A percentile compares a stretch with the other conserved stretches of the same genome.
phyloP scores from a whole-genome alignment of 495 filamentous ascomycete species.

The Aspergillus biplanus region DNA sequence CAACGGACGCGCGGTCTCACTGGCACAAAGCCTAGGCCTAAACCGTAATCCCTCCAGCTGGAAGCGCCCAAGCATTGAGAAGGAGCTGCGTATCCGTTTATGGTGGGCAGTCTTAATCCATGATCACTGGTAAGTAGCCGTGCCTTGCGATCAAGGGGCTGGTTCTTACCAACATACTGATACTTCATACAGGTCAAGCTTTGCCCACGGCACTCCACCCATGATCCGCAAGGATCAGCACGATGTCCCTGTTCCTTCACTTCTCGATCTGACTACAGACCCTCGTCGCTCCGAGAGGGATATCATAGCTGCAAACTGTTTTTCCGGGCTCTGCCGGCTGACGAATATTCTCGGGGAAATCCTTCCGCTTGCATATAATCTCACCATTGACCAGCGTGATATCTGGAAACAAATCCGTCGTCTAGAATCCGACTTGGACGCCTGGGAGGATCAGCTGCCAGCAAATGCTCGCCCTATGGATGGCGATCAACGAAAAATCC shows the following conservation, averaged over 20 bases:
- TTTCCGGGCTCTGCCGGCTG: slow-evolving; percentile 39
- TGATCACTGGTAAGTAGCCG: slow-evolving; percentile 34
- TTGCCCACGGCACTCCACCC: slow-evolving; percentile 38
- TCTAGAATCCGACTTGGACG: slow-evolving; percentile 29
- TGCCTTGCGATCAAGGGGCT: neutral
- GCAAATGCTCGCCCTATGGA: slow-evolving; percentile 22
- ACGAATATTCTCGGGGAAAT: slow-evolving; percentile 43
- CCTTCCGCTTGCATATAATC: slow-evolving; percentile 36
- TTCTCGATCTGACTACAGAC: slow-evolving; percentile 17
- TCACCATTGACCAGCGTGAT: slow-evolving; percentile 24
- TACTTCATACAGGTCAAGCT: slow-evolving; percentile 32
- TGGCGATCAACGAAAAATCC: slow-evolving; percentile 22
- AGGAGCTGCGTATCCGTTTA: slow-evolving; percentile 30
- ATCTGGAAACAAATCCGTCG: slow-evolving; percentile 26
- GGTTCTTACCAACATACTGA: slow-evolving; percentile 3
- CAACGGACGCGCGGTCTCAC: slow-evolving; percentile 31
- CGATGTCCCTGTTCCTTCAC: slow-evolving; percentile 38
- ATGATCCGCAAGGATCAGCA: slow-evolving; percentile 31
- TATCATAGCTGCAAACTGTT: slow-evolving; percentile 24
- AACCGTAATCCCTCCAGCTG: slow-evolving; percentile 36
- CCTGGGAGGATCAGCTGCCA: slow-evolving; percentile 31
- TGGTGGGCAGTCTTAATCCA: slow-evolving; percentile 44
- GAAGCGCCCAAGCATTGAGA: slow-evolving; percentile 31
- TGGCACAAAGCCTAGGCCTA: slow-evolving; percentile 36
- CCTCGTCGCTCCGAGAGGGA: slow-evolving; percentile 10